Evolutionary conservation across 176 grass and related monocot species (phyloP), one percentile per base, ranked within the genome.

Genomic region (Oryza rufipogon): DNA sequence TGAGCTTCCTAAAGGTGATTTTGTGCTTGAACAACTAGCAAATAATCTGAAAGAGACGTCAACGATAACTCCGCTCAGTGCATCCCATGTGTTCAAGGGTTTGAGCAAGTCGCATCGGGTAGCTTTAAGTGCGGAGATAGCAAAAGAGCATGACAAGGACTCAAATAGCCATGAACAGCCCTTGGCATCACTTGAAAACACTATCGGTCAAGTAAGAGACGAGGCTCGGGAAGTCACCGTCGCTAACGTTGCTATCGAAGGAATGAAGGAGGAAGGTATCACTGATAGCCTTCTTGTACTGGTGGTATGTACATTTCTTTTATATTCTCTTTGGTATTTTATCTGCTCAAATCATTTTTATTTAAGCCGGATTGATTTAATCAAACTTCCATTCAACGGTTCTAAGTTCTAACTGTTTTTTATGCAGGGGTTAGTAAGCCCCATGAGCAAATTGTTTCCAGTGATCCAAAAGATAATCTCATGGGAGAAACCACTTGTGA

Each of bases 1-100:
- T 68, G 87, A 88, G 63, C 87, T 93, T 54, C 96, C 92, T 44
- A 98, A 93, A 81, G 92, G 96, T 60, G 96, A 93, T 72, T 93
- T 91, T 72, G 96, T 98, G 22, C 73, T 98, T 17, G 89, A 88
- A 85, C 85, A 98, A 79, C 71, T 98, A 22, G 92, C 96, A 4
- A 92, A 86, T 75, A 92, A 86, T 38, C 60, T 98, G 76, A 95
- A 91, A 32, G 86, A 90, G 72, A 92, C 79, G 26, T 91, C 85
- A 5, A 95, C 77, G 28, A 83, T 95, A 61, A 95, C 83, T 25
- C 48, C 83, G 11, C 86, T 92, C 63, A 89, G 82, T 52, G 95
- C 95, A 81, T 82, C 89, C 2, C 85, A 90, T 81, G 91, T 98
- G 54, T 87, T 98, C 72, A 93, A 89, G 86, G 71, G 89, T 75